These are phyloP conservation scores for Chrysopogon serrulatus DNA, from an alignment of 176 grass and related monocot genomes.

Conservation along the genomic window DNA sequence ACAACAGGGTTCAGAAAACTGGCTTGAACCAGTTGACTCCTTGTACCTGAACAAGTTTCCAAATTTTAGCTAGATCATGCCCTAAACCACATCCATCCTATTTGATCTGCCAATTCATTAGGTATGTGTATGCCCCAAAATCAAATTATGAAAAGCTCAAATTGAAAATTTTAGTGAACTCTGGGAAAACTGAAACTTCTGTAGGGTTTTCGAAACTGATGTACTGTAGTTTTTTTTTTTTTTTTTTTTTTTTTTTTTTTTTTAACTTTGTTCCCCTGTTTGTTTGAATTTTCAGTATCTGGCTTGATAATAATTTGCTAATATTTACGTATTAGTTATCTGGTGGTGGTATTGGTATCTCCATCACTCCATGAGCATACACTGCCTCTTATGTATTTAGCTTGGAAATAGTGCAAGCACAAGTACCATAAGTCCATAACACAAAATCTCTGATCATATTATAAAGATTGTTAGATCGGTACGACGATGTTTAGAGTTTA, in stretches of 20 bases:
- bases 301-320: background rate
- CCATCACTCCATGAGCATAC: background rate
- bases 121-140: background rate
- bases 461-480: background rate
- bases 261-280: background rate
- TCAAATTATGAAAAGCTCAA: background rate
- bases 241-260: too few relatives aligned
- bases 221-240: background rate
- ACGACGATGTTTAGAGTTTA: background rate
- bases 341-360: background rate
- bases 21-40: background rate
- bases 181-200: background rate
- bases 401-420: background rate
- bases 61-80: background rate
- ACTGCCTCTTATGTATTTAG: background rate
- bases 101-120: background rate
- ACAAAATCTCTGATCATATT: background rate
- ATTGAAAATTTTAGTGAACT: background rate
- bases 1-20: background rate
- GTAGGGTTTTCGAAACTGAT: background rate
- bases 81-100: constrained; percentile 6
- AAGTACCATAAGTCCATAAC: background rate
- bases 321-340: background rate
- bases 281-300: background rate
- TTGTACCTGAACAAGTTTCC: background rate